A percentile compares a stretch with the other conserved stretches of the same genome.
Evolutionary conservation across 169 alveolate genomes (phyloP).

Genomic region (Plasmodium malariae): DNA sequence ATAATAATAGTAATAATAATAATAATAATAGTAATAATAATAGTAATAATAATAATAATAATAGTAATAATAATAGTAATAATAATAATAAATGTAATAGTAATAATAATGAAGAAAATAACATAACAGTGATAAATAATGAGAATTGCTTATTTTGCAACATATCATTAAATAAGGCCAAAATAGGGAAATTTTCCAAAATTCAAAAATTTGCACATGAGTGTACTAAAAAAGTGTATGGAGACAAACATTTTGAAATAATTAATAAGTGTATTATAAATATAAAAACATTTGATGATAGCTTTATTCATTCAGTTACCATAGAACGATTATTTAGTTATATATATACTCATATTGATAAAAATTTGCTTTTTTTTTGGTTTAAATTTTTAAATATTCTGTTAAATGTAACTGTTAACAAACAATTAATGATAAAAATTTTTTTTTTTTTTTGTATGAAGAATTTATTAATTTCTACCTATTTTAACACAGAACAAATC

Average conservation of each 20-base stretch:
- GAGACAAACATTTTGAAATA: constrained; percentile 13
- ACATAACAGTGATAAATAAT: not conserved
- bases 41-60: not conserved
- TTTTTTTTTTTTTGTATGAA: constrained; percentile 61
- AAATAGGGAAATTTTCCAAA: not conserved
- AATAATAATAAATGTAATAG: not conserved
- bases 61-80: not conserved
- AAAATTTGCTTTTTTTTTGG: constrained; percentile 59
- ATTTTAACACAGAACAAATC: constrained; percentile 41
- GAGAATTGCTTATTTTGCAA: constrained; percentile 41
- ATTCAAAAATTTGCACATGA: constrained; percentile 52
- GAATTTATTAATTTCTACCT: constrained; percentile 35
- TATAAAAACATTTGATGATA: constrained; percentile 69
- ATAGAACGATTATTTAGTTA: constrained; percentile 65
- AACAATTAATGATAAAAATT: constrained; percentile 58
- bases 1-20: not conserved
- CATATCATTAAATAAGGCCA: constrained; percentile 13
- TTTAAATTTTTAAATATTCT: constrained; percentile 71
- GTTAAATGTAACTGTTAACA: constrained; percentile 65
- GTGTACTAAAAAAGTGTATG: constrained; percentile 50
- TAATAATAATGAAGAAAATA: not conserved
- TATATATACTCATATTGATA: constrained; percentile 13
- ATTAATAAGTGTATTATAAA: constrained; percentile 71
- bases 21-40: not conserved
- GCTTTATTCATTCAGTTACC: constrained; percentile 56